Base-by-base conservation (phyloP, 1,139 yeast genomes). In the Lodderomyces parapsilosis region DNA sequence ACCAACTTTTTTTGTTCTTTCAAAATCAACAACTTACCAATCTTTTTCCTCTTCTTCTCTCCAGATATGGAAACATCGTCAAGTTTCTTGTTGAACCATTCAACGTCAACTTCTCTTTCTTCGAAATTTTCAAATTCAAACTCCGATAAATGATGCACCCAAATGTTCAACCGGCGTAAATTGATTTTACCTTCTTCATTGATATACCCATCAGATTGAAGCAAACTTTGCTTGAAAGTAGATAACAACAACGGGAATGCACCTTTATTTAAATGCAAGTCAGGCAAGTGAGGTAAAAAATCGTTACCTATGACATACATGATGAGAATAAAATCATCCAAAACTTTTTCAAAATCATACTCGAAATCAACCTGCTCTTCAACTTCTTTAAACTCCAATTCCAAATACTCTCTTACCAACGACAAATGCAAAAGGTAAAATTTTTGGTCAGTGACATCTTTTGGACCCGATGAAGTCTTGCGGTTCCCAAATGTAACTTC, bases 231-330 rank as follows among this genome's bases (percentile, higher is more conserved):
- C 59, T 90, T 93, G 68, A 94, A 93, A 11, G 96, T 86, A 50
- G 84, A 87, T 54, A 93, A 73, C 56, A 94, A 76, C 34, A 90
- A 77, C 11, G 98, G 96, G 68, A 94, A 86, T 0, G 99, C 99
- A 54, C 98, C 98, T 56, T 91, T 93, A 59, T 90, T 91, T 55
- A 94, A 79, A 62, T 88, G 90, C 57, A 94, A 73, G 62, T 91
- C 96, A 1, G 99, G 99, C 55, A 94, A 76, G 60, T 93, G 89
- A n/a, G 99, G 99, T 58, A 94, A 77, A 80, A 94, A 94, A 76
- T 94, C 99, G 60, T 94, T 94, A 56, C 99, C 99, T 57, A 94
- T 88, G 48, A 93, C 96, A 59, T 88, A 91, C 82, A 89, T 81
- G 57, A 93, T 86, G 47, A 94, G 75, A 52, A 94, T 88, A 55